phyloP scores from a whole-genome alignment of 371 early-diverging fungal species.

The Lichtheimia ramosa region DNA sequence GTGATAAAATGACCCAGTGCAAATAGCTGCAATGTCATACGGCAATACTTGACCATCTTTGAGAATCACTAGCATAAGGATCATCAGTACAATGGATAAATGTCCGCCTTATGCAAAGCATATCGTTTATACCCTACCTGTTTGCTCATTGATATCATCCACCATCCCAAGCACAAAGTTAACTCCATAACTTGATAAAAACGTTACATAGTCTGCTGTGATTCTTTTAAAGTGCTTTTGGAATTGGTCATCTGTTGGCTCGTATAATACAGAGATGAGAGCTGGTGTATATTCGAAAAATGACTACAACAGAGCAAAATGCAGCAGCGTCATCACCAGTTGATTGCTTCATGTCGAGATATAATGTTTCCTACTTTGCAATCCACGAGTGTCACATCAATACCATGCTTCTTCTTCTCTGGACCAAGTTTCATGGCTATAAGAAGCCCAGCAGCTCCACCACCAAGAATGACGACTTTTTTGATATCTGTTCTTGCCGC shows the following conservation, averaged over 20 bases:
- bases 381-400: slow-evolving; percentile 40
- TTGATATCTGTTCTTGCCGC: not conserved
- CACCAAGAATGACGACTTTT: slow-evolving; percentile 36
- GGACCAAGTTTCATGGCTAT: slow-evolving; percentile 26
- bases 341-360: not conserved
- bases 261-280: slow-evolving; percentile 34
- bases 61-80: not conserved
- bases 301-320: slow-evolving; percentile 9
- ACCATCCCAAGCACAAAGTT: slow-evolving; percentile 28
- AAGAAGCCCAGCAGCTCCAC: slow-evolving; percentile 38
- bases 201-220: slow-evolving; percentile 21
- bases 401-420: slow-evolving; percentile 8
- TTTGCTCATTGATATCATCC: slow-evolving; percentile 16
- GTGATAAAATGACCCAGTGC: slow-evolving; percentile 38
- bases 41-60: slow-evolving; percentile 6
- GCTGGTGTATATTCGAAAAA: slow-evolving; percentile 45
- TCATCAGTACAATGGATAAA: not conserved
- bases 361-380: slow-evolving; percentile 21
- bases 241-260: slow-evolving; percentile 22
- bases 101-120: not conserved
- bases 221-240: slow-evolving; percentile 23
- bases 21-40: slow-evolving; percentile 28
- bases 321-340: not conserved
- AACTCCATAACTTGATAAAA: slow-evolving; percentile 12
- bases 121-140: slow-evolving; percentile 23